Evolutionary conservation across 768 basidiomycete genomes (phyloP), one percentile per base, ranked within the genome.

Genomic region (Suillus decipiens): DNA sequence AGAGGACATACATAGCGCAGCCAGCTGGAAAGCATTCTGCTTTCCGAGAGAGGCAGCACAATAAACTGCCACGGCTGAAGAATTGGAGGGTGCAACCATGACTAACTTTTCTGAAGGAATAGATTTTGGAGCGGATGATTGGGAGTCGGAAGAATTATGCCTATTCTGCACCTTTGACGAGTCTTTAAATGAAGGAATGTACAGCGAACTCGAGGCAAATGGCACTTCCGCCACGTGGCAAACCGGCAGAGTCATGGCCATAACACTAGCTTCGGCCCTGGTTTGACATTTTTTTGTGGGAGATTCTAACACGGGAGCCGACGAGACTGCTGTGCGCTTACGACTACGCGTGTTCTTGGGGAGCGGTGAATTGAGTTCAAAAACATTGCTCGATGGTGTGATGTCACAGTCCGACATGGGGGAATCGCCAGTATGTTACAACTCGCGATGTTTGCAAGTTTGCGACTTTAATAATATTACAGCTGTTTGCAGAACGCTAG

Each of bases 31-130:
- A 2, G 87, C 86, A 11, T 82, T 76, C 58, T 82, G 77, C 39
- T 78, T 84, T 31, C 95, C 94, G 0, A 81, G 69, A 0, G 87
- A 90, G 0, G 94, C 90, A 9, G 86, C 95, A 71, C 95, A 96
- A 69, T 90, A 95, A 6, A 95, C 93, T 3, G 90, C 88, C n/a
- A 92, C 81, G 7, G 84, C 82, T 43, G 68, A 74, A 24, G 76
- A 73, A 3, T 67, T 58, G 50, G 74, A 74, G 5, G 71, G 69
- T 12, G 74, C 60, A 8, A 76, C 75, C 74, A 76, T 77, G 59
- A 57, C 50, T 11, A 62, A 55, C 2, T 68, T 63, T 42, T 74
- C 61, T 60, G 50, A 14, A 31, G 62, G 59, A 36, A 55, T 19
- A 2, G 62, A 58, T 0, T 54, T 61, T 42, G 37, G 7, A 50